phyloP scores from a whole-genome alignment of 2,329 filamentous ascomycete species.

The Incumbomyces delicatus region DNA sequence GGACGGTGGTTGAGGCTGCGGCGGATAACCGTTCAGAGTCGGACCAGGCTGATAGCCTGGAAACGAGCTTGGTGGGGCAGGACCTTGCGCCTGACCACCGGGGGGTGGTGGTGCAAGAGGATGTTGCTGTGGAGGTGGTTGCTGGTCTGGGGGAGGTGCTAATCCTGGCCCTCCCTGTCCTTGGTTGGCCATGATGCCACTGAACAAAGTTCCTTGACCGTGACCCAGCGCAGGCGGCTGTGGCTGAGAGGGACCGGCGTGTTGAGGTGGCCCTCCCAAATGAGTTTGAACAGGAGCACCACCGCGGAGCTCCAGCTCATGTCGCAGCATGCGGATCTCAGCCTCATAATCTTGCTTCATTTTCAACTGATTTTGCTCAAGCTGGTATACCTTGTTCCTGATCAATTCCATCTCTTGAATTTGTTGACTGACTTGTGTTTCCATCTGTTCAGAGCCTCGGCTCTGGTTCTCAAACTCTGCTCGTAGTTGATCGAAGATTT shows the following conservation, averaged over 20 bases:
- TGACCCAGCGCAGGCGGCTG: constrained; percentile 74
- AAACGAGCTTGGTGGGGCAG: constrained; percentile 67
- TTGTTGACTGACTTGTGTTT: constrained; percentile 90
- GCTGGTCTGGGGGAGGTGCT: constrained; percentile 63
- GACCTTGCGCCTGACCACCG: constrained; percentile 42
- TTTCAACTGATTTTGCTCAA: constrained; percentile 80
- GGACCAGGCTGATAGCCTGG: constrained; percentile 57
- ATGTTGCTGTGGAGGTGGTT: constrained; percentile 45
- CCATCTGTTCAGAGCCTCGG: constrained; percentile 73
- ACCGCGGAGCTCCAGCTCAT: constrained; percentile 69
- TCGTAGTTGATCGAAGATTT: constrained; percentile 84
- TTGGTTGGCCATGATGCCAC: constrained; percentile 87
- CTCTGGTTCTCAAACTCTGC: constrained; percentile 82
- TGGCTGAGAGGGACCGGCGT: constrained; percentile 72
- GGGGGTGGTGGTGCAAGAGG: constrained; percentile 43
- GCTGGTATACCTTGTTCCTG: constrained; percentile 79
- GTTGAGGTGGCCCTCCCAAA: constrained; percentile 61
- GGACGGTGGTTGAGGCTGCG: constrained; percentile 72
- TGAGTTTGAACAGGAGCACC: constrained; percentile 52
- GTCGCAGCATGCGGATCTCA: constrained; percentile 73
- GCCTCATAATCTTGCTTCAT: constrained; percentile 95
- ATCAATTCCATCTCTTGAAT: constrained; percentile 94
- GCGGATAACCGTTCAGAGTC: constrained; percentile 62
- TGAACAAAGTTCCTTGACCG: constrained; percentile 82
- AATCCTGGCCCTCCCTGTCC: constrained; percentile 77